Base-by-base conservation (phyloP, 495 filamentous ascomycete genomes). In the Neurospora africana region DNA sequence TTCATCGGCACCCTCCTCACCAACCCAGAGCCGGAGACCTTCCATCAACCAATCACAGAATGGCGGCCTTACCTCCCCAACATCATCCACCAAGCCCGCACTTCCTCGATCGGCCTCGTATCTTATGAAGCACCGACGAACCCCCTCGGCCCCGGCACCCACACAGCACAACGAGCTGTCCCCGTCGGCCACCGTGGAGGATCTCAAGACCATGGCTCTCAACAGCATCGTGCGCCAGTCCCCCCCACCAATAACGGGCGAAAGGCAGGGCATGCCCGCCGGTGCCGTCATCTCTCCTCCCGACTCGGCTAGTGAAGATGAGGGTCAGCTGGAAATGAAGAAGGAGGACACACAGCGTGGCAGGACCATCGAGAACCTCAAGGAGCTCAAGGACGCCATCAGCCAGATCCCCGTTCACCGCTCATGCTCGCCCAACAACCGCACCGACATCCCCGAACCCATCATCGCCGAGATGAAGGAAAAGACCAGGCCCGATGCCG, bases 211-310 rank as follows among this genome's bases (percentile, higher is more conserved):
- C 37, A 81, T 83, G 80, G 78, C 75, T 43, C 69, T 76, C 61
- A 86, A 73, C 79, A 82, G 81, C 73, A 89, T 85, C 80, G 85
- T 94, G 69, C 89, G 91, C 71, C 91, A 94, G 78, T 94, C 93
- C 30, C 92, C 92, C 19, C 90, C 92, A 36, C 92, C 93, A 15
- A 78, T 91, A 61, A 92, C 87, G 74, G 87, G 90, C 82, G 87
- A 87, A 39, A 80, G 83, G 30, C 53, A 7, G 3, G 72, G 83
- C 47, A 93, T 97, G 79, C 92, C 93, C 39, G 86, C 88, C 41
- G 93, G 91, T 69, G 93, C 93, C 43, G 85, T 96, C 68, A 90
- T 94, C 33, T 96, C 94, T 4, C 94, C 94, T 27, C 94, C 94
- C 1, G 94, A 97, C 71, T 97, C 95, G 13, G 84, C 86, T 41